Evolutionary conservation across 305 asterid species (phyloP).

Genomic region (Fraxinus ornus): DNA sequence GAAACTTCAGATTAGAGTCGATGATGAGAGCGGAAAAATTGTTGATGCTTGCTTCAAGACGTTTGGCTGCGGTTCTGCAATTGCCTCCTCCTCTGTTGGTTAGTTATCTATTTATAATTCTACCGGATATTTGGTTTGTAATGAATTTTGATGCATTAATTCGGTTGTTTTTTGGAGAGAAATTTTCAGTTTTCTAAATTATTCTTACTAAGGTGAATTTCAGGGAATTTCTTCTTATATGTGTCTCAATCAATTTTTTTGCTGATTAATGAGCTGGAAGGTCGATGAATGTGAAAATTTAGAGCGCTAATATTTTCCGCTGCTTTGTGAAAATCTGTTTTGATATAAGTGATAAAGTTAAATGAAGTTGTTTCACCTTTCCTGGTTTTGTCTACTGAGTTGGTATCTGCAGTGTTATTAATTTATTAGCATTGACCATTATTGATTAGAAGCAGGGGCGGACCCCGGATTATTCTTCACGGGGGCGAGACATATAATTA

Average conservation of each 20-base stretch:
- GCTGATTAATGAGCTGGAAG: background rate
- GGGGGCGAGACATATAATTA: no score
- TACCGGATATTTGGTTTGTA: background rate
- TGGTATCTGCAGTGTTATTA: background rate
- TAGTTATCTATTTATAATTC: conserved; percentile 11
- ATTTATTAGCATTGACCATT: background rate
- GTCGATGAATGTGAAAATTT: background rate
- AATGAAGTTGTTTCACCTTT: background rate
- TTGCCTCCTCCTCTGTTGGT: conserved; percentile 96
- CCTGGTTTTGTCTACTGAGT: background rate
- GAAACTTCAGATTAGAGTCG: conserved; percentile 88
- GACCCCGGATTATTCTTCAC: no score
- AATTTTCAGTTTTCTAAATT: background rate
- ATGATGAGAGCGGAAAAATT: conserved; percentile 69
- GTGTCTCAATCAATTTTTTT: background rate
- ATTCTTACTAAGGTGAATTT: background rate
- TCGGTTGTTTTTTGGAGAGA: background rate
- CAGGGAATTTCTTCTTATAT: background rate
- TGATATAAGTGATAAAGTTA: background rate
- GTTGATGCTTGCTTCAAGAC: conserved; percentile 91
- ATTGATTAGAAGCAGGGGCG: background rate
- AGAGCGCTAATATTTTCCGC: background rate
- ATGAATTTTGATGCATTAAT: background rate
- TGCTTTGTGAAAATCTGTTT: background rate
- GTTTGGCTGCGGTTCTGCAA: conserved; percentile 91